phyloP scores from a whole-genome alignment of 1,284 basidiomycete species.

The Fistulina hepatica region DNA sequence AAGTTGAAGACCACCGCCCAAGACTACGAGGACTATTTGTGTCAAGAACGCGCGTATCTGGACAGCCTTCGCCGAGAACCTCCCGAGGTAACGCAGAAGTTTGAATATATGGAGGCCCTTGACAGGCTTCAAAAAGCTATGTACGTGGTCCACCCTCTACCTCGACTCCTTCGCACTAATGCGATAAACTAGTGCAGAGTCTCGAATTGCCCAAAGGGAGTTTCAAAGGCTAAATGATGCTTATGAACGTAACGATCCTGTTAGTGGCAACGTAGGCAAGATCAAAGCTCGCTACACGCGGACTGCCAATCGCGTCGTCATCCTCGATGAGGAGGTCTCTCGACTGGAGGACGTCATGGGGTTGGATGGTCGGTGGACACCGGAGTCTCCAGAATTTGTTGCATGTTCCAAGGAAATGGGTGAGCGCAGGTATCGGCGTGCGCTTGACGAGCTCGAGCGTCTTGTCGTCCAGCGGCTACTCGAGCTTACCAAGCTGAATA shows the following conservation, averaged over 20 bases:
- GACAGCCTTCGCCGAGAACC: constrained; percentile 9
- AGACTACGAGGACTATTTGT: constrained; percentile 14
- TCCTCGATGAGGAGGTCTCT: constrained; percentile 4
- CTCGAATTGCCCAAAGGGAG: background rate
- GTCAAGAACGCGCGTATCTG: background rate
- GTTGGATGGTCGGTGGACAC: constrained; percentile 7
- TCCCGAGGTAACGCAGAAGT: constrained; percentile 4
- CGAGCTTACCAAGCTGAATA: constrained; percentile 16
- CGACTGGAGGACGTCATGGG: constrained; percentile 5
- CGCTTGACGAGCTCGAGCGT: constrained; percentile 15
- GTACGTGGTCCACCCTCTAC: too few relatives aligned
- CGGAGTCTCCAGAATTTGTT: constrained; percentile 6
- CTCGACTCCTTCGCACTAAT: too few relatives aligned
- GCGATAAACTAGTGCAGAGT: too few relatives aligned
- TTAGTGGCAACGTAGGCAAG: background rate
- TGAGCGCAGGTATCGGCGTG: constrained; percentile 12
- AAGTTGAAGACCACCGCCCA: constrained; percentile 4
- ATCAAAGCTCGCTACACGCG: constrained; percentile 5
- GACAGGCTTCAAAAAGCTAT: constrained; percentile 4
- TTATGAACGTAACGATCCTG: too few relatives aligned
- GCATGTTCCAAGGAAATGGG: background rate
- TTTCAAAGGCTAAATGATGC: background rate
- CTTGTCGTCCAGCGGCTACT: constrained; percentile 16
- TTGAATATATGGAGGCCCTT: constrained; percentile 16
- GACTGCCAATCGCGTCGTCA: constrained; percentile 1